Base-by-base conservation (phyloP, 768 basidiomycete genomes). In the Sarcomyxa edulis region DNA sequence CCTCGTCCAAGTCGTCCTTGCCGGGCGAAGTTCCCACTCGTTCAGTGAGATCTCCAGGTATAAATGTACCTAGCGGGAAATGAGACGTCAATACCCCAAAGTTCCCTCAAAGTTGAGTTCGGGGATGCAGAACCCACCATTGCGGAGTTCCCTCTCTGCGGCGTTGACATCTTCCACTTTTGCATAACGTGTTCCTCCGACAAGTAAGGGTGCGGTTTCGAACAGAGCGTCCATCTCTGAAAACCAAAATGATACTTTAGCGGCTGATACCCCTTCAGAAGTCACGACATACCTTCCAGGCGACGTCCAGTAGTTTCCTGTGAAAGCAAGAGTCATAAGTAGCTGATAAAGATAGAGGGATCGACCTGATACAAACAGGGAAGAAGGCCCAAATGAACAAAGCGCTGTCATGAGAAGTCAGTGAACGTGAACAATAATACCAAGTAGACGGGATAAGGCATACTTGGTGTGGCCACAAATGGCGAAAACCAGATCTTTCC, bases 391-490 rank as follows among this genome's bases (percentile, higher is more conserved):
- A 69, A 18, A 68, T 59, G 37, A 65, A 65, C 8, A 70, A 47
- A 1, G 66, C 65, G 38, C 64, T 60, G 20, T 7, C 46, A 29
- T n/a, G n/a, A n/a, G n/a, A n/a, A n/a, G n/a, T n/a, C n/a, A n/a
- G n/a, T n/a, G n/a, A n/a, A n/a, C n/a, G n/a, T n/a, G n/a, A n/a
- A n/a, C n/a, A n/a, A n/a, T n/a, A n/a, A n/a, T n/a, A n/a, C n/a
- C n/a, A 37, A 33, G 28, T 25, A 5, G 11, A 19, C 16, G 20
- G 11, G 6, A 10, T 23, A 14, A 8, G 1, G 47, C 59, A 38
- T 30, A 64, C 65, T 71, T 71, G 2, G 68, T 66, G 46, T 69
- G 66, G 2, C 67, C 61, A 37, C 64, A 68, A 35, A 71, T 69
- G 1, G 66, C 68, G 30, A 69, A 69, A 3, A 69, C 69, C 10